Evolutionary conservation across 805 yeast species (phyloP), one percentile per base, ranked within the genome.

Genomic region (Saturnispora zaruensis): DNA sequence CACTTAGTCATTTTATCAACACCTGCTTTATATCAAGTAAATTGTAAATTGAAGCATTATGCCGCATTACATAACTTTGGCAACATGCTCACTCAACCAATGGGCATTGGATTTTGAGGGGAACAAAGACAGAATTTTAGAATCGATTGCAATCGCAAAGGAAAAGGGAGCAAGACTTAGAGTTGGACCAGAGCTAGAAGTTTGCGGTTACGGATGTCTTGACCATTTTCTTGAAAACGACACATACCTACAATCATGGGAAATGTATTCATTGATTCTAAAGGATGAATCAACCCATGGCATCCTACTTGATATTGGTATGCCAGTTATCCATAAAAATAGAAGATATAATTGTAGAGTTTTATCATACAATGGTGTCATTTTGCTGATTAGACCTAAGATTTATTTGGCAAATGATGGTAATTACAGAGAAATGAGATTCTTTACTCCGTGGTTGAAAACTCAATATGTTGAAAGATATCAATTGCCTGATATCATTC

Each of bases 61-160:
- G 96, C 90, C 95, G 1, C 93, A 87, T 49, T 75, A 84, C 51
- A 81, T 90, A 44, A 91, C 97, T 0, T 71, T 91, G 34, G 90
- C 98, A 1, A 90, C 98, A 1, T 91, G 98, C 68, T 88, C 90
- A 59, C 74, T 93, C 55, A 93, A 93, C 70, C 99, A 93, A 76
- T 93, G 99, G 99, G 96, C 99, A 0, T 73, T 93, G 49, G 99
- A 93, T 65, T 93, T 88, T 66, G 98, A 91, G 66, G 99, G 99
- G 5, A 93, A 93, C 67, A 75, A 96, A 48, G 96, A 90, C 62
- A 74, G 99, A 51, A 91, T 93, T 55, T 60, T 93, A 23, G 83
- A 84, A 60, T 84, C 95, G 49, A 91, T 93, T 59, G 64, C 62
- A 21, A 72, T 77, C 46, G 96, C 99, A 48, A 93, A 90, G 61